Percentiles rank a stretch among this genome's conserved stretches.
These are phyloP conservation scores for Calonectria pauciramosa DNA, from an alignment of 2,329 filamentous ascomycete genomes.

Conservation along the genomic window DNA sequence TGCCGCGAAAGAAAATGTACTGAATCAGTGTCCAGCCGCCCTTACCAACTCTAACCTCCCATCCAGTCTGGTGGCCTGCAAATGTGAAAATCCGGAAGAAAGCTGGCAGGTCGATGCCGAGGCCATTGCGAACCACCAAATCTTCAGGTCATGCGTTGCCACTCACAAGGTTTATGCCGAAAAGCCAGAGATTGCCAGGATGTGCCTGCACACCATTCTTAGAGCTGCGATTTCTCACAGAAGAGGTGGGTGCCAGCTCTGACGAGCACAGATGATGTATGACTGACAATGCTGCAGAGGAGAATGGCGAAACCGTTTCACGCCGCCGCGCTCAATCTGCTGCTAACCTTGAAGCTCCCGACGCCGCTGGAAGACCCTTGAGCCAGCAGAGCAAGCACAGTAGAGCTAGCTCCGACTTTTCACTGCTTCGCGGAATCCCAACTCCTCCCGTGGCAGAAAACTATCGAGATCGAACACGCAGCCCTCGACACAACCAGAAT, in stretches of 20 bases:
- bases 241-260: conserved; percentile 66
- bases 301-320: conserved; percentile 59
- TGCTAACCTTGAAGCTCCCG: conserved; percentile 71
- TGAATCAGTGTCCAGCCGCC: conserved; percentile 67
- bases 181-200: conserved; percentile 78
- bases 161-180: conserved; percentile 81
- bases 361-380: conserved; percentile 64
- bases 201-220: conserved; percentile 82
- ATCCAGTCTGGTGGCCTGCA: conserved; percentile 86
- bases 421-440: conserved; percentile 67
- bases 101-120: conserved; percentile 79
- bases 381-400: conserved; percentile 76
- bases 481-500: conserved; percentile 48
- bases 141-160: conserved; percentile 78
- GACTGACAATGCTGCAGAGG: conserved; percentile 44
- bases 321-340: conserved; percentile 73
- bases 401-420: conserved; percentile 79
- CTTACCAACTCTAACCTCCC: conserved; percentile 81
- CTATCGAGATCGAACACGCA: conserved; percentile 49
- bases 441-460: conserved; percentile 60
- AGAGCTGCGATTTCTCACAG: conserved; percentile 76
- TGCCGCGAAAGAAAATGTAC: conserved; percentile 5
- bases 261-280: not conserved
- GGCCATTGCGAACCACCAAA: conserved; percentile 71
- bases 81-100: conserved; percentile 84